Percentiles rank a stretch among this genome's conserved stretches.
Conservation (phyloP, 2,329 filamentous ascomycete species). For the Aciculosporium take region DNA sequence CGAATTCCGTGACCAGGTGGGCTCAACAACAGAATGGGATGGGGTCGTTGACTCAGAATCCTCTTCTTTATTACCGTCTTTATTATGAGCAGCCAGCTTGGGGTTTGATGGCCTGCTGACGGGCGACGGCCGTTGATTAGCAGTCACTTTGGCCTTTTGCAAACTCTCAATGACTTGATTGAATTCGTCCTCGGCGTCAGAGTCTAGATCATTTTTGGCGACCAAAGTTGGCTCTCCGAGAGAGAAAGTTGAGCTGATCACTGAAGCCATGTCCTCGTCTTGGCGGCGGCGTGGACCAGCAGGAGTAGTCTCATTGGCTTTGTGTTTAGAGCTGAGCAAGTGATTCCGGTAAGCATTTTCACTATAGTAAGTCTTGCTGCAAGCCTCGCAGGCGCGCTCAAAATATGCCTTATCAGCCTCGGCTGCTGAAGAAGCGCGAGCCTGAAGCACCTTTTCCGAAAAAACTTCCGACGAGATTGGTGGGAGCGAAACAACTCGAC, state of each 20-base stretch:
- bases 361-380: constrained; percentile 88
- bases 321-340: constrained; percentile 80
- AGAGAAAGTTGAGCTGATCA: constrained; percentile 84
- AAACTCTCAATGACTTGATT: constrained; percentile 64
- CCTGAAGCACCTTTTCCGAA: constrained; percentile 87
- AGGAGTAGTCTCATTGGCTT: constrained; percentile 37
- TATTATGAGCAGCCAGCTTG: constrained; percentile 27
- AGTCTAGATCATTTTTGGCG: constrained; percentile 37
- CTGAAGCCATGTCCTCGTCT: constrained; percentile 61
- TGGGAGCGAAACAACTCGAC: constrained; percentile 76
- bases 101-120: constrained; percentile 42
- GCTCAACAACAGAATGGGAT: constrained; percentile 20
- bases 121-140: constrained; percentile 31
- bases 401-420: constrained; percentile 81
- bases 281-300: constrained; percentile 20
- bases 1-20: constrained; percentile 30
- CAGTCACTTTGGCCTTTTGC: constrained; percentile 55
- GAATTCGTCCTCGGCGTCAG: constrained; percentile 60
- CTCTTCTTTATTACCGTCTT: constrained; percentile 24
- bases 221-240: constrained; percentile 61
- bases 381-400: constrained; percentile 67
- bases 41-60: constrained; percentile 30
- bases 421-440: constrained; percentile 69
- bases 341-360: constrained; percentile 95
- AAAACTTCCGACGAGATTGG: constrained; percentile 87